These are phyloP conservation scores for Neonectria sp. DNA, from an alignment of 2,329 filamentous ascomycete genomes.

Conservation along the genomic window DNA sequence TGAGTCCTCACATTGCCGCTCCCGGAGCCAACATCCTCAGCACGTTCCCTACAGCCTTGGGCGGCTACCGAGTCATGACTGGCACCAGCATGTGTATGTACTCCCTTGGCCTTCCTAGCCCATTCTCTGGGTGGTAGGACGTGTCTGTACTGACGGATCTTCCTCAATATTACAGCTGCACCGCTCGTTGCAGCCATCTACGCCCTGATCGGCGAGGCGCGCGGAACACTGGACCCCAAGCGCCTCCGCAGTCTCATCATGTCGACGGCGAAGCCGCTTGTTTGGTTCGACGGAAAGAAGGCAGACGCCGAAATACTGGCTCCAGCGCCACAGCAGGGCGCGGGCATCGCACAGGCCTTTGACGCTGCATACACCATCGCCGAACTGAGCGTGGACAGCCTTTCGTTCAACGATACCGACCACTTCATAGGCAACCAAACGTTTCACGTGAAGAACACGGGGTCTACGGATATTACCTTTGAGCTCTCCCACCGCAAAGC, in stretches of 20 bases:
- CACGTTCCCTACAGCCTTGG: background rate
- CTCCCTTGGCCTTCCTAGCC: too few species aligned
- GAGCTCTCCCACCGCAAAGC: background rate
- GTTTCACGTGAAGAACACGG: background rate
- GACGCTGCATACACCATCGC: background rate
- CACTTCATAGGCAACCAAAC: background rate
- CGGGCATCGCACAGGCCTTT: background rate
- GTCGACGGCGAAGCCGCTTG: background rate
- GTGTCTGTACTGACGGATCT: background rate
- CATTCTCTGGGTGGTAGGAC: background rate
- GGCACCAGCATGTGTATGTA: constrained; percentile 9
- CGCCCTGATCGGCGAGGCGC: background rate
- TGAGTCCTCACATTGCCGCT: constrained; percentile 15
- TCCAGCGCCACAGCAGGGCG: background rate
- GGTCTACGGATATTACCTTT: background rate
- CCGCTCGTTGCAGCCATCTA: background rate
- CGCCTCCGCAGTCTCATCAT: background rate
- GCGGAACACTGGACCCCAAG: background rate
- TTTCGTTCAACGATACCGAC: background rate
- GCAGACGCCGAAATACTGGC: background rate
- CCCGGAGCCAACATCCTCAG: constrained; percentile 8
- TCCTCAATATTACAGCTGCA: background rate
- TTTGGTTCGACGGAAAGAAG: background rate
- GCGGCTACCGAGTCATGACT: constrained; percentile 1
- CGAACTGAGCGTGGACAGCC: background rate